Conservation (phyloP, 2,329 filamentous ascomycete species). For the Cercospora canescens region DNA sequence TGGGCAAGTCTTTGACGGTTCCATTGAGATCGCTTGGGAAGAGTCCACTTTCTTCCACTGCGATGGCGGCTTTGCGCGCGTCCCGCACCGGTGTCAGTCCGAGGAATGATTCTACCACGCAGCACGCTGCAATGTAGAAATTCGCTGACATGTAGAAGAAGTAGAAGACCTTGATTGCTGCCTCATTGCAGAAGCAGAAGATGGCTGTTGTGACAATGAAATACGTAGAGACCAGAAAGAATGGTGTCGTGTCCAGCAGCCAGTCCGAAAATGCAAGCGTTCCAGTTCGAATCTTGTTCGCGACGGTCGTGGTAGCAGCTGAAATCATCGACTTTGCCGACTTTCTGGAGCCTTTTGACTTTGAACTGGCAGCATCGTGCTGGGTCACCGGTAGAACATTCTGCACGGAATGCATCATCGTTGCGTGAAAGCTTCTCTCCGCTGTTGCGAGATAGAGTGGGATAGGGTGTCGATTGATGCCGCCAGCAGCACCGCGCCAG, state of each 20-base stretch:
- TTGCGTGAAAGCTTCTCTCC: neutral
- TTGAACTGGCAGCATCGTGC: conserved; percentile 6
- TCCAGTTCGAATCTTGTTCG: conserved; percentile 14
- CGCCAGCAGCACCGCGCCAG: neutral
- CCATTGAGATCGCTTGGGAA: conserved; percentile 32
- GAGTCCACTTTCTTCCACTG: conserved; percentile 27
- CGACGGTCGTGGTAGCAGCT: conserved; percentile 16
- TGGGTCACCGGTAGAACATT: conserved; percentile 11
- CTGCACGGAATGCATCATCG: conserved; percentile 18
- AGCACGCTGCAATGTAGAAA: conserved; percentile 34
- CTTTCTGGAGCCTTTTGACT: conserved; percentile 2
- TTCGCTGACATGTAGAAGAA: conserved; percentile 37
- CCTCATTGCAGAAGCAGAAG: conserved; percentile 30
- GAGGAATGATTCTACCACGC: conserved; percentile 35
- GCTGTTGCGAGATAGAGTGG: neutral
- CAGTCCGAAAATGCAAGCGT: conserved; percentile 30
- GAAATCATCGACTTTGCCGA: conserved; percentile 16
- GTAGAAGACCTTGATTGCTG: conserved; percentile 35
- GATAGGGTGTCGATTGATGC: neutral
- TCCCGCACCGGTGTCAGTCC: conserved; percentile 33
- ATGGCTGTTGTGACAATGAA: conserved; percentile 34
- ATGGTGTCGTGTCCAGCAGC: conserved; percentile 35
- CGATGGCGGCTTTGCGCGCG: conserved; percentile 30
- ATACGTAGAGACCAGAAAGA: conserved; percentile 32
- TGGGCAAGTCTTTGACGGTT: conserved; percentile 37